Base-by-base conservation (phyloP, 345 rosid species). In the Acer negundo region DNA sequence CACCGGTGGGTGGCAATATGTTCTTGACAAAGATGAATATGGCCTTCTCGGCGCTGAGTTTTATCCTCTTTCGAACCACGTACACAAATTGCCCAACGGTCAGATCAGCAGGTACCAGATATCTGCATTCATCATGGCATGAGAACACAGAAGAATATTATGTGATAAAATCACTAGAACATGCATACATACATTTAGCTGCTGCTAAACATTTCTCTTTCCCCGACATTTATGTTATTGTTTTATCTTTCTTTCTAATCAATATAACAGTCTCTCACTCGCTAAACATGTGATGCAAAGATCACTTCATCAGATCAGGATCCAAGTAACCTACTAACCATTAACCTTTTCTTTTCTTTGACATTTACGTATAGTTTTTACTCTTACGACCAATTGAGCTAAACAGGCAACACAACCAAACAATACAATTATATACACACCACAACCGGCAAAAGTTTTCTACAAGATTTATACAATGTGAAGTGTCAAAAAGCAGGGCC, bases 61-160 rank as follows among this genome's bases (percentile, higher is more conserved):
- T 89, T 78, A 89, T 89, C 86, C 93, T 89, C 86, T 87, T 89
- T 46, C 93, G 86, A 12, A 89, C 91, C 63, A 89, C 93, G 20
- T 89, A 89, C 62, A 89, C 91, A 59, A 89, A 89, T 72, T 89
- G 93, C 62, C 93, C 93, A 11, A 89, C 91, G 28, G 93, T 87
- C 31, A 89, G 80, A 86, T 89, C 93, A 72, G 91, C 93, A 51
- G 93, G 93, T 75, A 89, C 91, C 82, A 89, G 74, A 69, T 89
- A 89, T 74, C 93, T 89, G 78, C 75, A 77, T 15, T 44, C 6
- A 23, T 20, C 46, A 2, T 23, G 6, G 12, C 62, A 47, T 7
- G 11, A 20, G 22, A 65, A 19, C 24, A 35, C 7, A 46, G 74
- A 78, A 53, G n/a, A 62, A 13, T 26, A 62, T 72, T 38, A 15